Evolutionary conservation across 208 protist species (phyloP), one percentile per base, ranked within the genome.

Genomic region (Trypanosoma platydactyli): DNA sequence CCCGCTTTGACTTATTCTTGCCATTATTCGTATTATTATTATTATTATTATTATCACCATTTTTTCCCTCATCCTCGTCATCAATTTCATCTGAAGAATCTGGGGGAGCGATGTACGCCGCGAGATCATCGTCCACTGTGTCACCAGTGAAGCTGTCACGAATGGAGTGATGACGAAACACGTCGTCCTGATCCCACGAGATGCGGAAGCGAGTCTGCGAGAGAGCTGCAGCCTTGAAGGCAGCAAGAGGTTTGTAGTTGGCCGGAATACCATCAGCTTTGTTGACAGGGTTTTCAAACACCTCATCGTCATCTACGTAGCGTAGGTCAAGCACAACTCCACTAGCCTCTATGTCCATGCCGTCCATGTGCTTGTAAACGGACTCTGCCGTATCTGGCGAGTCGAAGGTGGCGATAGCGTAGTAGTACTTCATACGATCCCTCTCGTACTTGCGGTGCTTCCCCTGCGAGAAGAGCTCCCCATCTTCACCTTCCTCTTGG

Each of bases 331-430:
- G 76, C 12, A 97, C 69, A 52, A 98, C 98, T 38, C 92, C 90
- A 60, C 89, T 98, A 18, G 92, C 88, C 77, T 98, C 94, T 56
- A 98, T 92, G 68, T 99, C 97, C 73, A 97, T 91, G 33, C 96
- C 96, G 68, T 98, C 96, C 42, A 97, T 92, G 64, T 97, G 84
- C 15, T 93, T 81, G 86, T 98, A 99, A 41, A 99, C 88, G 11
- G 76, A 75, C 1, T 78, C 83, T 0, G 97, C 96, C 16, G 98
- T 98, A 16, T 89, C 86, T 5, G 84, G 54, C 1, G 76, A 89
- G 83, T 98, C 97, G 77, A 97, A 99, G 42, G 88, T 93, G 20
- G 95, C 95, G 0, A 99, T 84, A n/a, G 97, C 98, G 81, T 98
- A 99, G 79, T 98, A 99, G 79, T 98, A 99, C 73, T 86, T 89